These are phyloP conservation scores for Blastocystis sp. DNA, from an alignment of 352 stramenopile species.

Conservation along the genomic window DNA sequence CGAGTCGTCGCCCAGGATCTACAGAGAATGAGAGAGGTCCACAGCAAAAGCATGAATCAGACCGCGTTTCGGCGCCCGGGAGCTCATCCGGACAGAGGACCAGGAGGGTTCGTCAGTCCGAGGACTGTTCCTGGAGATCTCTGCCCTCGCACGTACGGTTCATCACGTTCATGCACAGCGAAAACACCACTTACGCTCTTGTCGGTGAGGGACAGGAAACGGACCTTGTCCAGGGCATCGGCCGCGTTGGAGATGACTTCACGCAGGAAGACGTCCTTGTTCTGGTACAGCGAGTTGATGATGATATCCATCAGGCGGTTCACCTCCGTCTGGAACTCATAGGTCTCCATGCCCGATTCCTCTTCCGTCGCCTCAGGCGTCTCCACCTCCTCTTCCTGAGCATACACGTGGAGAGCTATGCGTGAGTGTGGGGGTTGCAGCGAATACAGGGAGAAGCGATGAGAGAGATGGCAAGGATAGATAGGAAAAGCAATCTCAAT, in stretches of 20 bases:
- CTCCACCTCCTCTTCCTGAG: slow-evolving; percentile 36
- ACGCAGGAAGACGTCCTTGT: slow-evolving; percentile 97
- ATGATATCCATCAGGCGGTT: slow-evolving; percentile 98
- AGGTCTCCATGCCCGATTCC: slow-evolving; percentile 77
- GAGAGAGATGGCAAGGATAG: too few relatives aligned
- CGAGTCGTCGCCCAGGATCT: slow-evolving; percentile 65
- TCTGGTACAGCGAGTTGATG: slow-evolving; percentile 94
- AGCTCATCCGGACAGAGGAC: slow-evolving; percentile 19
- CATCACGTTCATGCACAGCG: background rate
- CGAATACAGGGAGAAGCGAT: too few relatives aligned
- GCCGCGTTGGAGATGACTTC: slow-evolving; percentile 98
- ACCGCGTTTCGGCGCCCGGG: slow-evolving; percentile 32
- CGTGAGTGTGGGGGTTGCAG: background rate
- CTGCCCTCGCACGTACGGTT: background rate
- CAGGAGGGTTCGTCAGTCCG: slow-evolving; percentile 74
- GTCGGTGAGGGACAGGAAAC: slow-evolving; percentile 91
- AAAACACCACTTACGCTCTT: slow-evolving; percentile 70
- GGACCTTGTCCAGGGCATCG: slow-evolving; percentile 97
- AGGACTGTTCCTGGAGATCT: slow-evolving; percentile 63
- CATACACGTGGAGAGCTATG: slow-evolving; percentile 16
- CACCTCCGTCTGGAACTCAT: slow-evolving; percentile 91
- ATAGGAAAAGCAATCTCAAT: background rate
- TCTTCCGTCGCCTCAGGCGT: background rate
- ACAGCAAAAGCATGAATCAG: background rate
- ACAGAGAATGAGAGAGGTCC: background rate